Conservation (phyloP, 768 basidiomycete genomes). For the Pisolithus sp. region DNA sequence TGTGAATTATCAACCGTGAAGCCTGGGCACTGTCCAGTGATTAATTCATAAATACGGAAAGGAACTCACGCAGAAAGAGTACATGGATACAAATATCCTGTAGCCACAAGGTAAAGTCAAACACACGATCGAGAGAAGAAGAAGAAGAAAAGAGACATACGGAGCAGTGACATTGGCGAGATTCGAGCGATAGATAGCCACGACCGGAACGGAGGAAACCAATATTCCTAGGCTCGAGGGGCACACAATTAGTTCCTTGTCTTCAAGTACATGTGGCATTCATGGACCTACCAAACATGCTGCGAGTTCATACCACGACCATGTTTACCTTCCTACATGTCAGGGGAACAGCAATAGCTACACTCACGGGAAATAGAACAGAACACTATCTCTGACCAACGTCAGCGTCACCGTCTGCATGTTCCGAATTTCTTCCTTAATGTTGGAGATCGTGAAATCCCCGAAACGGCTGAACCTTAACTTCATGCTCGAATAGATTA, state of each 20-base stretch:
- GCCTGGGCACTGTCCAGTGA: neutral
- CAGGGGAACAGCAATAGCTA: neutral
- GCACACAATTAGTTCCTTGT: neutral
- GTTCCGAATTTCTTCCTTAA: neutral
- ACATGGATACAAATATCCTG: too few species aligned
- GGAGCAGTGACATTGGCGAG: neutral
- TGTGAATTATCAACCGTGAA: neutral
- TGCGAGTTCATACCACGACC: neutral
- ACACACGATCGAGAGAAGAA: neutral
- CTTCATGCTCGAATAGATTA: neutral
- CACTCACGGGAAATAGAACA: neutral
- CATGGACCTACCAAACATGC: too few species aligned
- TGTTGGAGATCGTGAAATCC: neutral
- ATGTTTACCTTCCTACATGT: neutral
- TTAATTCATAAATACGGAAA: neutral
- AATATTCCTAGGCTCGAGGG: neutral
- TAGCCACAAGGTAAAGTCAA: too few species aligned
- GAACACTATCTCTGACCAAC: neutral
- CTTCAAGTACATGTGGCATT: too few species aligned
- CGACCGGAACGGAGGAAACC: neutral
- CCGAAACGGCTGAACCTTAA: neutral
- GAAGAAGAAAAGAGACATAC: neutral
- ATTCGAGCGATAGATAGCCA: neutral
- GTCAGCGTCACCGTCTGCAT: neutral
- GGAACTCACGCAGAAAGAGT: too few species aligned